Conservation (phyloP, 106 monocot genomes). For the Gastrodia elata region DNA sequence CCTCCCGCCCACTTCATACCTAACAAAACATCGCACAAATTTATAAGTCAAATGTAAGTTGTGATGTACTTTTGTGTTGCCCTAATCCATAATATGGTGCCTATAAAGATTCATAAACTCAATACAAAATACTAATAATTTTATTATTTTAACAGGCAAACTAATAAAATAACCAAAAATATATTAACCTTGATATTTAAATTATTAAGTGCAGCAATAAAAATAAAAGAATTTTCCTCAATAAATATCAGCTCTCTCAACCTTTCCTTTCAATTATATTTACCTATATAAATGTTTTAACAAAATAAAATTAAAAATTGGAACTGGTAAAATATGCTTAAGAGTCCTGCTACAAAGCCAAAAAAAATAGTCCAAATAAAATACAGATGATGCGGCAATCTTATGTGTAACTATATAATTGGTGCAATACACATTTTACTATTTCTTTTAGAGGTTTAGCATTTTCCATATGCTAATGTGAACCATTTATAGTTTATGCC, state of each 20-base stretch:
- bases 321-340: not conserved
- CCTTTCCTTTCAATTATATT: not conserved
- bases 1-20: conserved; percentile 45
- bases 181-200: not conserved
- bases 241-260: too few relatives aligned
- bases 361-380: too few relatives aligned
- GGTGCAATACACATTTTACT: too few relatives aligned
- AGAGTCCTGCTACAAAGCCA: too few relatives aligned
- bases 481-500: too few relatives aligned
- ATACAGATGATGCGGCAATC: too few relatives aligned
- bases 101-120: not conserved
- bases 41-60: not conserved
- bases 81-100: not conserved
- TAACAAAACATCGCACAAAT: conserved; percentile 15
- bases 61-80: not conserved
- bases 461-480: too few relatives aligned
- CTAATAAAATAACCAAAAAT: not conserved
- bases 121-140: not conserved
- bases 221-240: not conserved
- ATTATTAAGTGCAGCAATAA: not conserved
- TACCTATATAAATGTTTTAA: not conserved
- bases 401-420: too few relatives aligned
- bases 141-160: not conserved
- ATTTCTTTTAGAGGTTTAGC: too few relatives aligned
- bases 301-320: not conserved